Base-by-base conservation (phyloP, 805 yeast species). In the Schizosaccharomyces japonicus region DNA sequence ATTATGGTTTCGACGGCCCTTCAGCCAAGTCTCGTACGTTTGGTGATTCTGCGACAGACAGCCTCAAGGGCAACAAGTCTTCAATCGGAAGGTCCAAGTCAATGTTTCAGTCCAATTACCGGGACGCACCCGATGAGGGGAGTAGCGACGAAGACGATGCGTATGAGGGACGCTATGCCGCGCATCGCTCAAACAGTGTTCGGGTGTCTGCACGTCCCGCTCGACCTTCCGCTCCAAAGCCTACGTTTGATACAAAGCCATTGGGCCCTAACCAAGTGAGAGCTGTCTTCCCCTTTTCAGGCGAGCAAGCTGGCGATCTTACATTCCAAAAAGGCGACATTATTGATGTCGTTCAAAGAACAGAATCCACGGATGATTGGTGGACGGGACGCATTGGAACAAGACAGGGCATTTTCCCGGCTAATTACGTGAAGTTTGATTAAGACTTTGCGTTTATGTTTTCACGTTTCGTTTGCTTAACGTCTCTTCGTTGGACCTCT, bases 331-430 rank as follows among this genome's bases (percentile, higher is more conserved):
- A 90, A 66, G 98, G 98, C 49, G 98, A 90, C 61, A 79, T 81
- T 13, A 81, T 90, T 54, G 78, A 82, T 39, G 80, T 90, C 53
- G 65, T 81, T 49, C 82, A 84, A 61, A 82, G 80, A 62, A 76
- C 90, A 7, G 85, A 80, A 6, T 78, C 94, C 11, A 73, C 76
- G 46, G 94, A 90, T 60, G 96, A 90, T 60, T 90, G 98, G 98
- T 90, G 98, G 98, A 83, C 95, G 0, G 98, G 98, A 26, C 75
- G 80, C 59, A 66, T 75, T 48, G 80, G 80, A 54, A 87, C 92
- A 10, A 64, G 64, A 51, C 82, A 81, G 56, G 98, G 98, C 39
- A 85, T 85, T 26, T 36, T 36, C n/a, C 42, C 42, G 3, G 42
- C 42, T 36, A 36, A 36, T 11, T 36, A 36, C 23, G 42, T 36